Evolutionary conservation across 2,329 filamentous ascomycete species (phyloP).

Genomic region (Microcyclosporella mali): DNA sequence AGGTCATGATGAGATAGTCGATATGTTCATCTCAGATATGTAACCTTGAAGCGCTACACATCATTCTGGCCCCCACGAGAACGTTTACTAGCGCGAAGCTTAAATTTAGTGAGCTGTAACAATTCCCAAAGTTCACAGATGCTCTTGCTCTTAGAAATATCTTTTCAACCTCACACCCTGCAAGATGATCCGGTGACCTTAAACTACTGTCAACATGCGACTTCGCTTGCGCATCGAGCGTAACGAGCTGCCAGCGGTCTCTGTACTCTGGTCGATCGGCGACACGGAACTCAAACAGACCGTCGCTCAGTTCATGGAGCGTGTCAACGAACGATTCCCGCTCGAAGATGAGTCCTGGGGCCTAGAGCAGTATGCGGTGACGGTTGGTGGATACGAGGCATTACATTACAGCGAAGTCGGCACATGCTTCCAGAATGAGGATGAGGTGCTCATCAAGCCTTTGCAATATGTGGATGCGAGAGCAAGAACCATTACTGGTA

Average conservation of each 20-base stretch:
- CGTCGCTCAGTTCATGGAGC: conserved; percentile 67
- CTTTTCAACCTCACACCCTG: background rate
- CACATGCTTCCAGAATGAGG: conserved; percentile 70
- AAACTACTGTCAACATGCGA: conserved; percentile 48
- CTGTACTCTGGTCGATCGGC: conserved; percentile 64
- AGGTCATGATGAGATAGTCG: too few species aligned
- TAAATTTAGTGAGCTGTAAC: too few species aligned
- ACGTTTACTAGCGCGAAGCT: too few species aligned
- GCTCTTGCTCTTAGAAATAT: background rate
- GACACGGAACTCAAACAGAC: conserved; percentile 42
- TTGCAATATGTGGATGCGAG: conserved; percentile 69
- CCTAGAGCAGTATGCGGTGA: conserved; percentile 81
- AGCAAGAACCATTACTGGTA: conserved; percentile 65
- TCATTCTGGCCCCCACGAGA: too few species aligned
- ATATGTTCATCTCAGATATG: too few species aligned
- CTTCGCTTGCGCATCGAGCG: conserved; percentile 68
- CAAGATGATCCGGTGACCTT: background rate
- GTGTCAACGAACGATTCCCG: conserved; percentile 73
- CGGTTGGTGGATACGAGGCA: conserved; percentile 74
- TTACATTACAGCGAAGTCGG: conserved; percentile 73
- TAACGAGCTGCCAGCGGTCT: conserved; percentile 64
- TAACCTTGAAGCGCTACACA: too few species aligned
- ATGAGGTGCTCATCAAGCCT: conserved; percentile 75
- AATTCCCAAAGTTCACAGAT: too few species aligned
- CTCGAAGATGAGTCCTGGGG: conserved; percentile 79